phyloP scores from a whole-genome alignment of 148 eudicot species.

The Arbutus unedo region DNA sequence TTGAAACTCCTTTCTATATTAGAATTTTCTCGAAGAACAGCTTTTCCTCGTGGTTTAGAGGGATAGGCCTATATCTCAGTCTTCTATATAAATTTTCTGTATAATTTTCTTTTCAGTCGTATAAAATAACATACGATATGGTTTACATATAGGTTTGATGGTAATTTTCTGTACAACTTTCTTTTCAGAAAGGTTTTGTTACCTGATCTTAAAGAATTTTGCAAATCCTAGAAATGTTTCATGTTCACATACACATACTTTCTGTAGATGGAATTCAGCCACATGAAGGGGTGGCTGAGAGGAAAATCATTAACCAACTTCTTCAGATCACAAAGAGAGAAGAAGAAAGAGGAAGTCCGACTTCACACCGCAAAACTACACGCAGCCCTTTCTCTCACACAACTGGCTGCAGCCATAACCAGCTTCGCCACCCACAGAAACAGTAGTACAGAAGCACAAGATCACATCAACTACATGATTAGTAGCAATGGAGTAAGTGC shows the following conservation, averaged over 20 bases:
- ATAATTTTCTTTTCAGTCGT: too few relatives aligned
- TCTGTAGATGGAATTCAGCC: conserved; percentile 24
- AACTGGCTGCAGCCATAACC: conserved; percentile 34
- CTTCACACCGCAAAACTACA: conserved; percentile 32
- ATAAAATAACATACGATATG: too few relatives aligned
- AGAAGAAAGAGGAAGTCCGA: conserved; percentile 32
- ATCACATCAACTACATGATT: not conserved
- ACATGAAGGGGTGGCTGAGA: conserved; percentile 21
- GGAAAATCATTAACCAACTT: conserved; percentile 19
- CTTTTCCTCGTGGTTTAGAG: too few relatives aligned
- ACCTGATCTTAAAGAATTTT: not conserved
- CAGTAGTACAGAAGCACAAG: conserved; percentile 1
- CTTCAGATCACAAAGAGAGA: conserved; percentile 24
- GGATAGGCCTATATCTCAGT: too few relatives aligned
- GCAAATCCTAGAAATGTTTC: not conserved
- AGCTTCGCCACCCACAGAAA: conserved; percentile 20
- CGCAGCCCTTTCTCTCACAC: conserved; percentile 40
- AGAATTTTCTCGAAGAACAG: not conserved
- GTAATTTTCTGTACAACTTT: too few relatives aligned
- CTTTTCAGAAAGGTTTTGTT: not conserved
- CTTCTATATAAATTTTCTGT: too few relatives aligned
- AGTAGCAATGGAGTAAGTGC: not conserved
- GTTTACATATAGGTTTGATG: too few relatives aligned
- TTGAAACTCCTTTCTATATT: not conserved
- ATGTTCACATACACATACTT: not conserved